These are phyloP conservation scores for Phytopythium helicoides DNA, from an alignment of 352 stramenopile species.

Conservation along the genomic window DNA sequence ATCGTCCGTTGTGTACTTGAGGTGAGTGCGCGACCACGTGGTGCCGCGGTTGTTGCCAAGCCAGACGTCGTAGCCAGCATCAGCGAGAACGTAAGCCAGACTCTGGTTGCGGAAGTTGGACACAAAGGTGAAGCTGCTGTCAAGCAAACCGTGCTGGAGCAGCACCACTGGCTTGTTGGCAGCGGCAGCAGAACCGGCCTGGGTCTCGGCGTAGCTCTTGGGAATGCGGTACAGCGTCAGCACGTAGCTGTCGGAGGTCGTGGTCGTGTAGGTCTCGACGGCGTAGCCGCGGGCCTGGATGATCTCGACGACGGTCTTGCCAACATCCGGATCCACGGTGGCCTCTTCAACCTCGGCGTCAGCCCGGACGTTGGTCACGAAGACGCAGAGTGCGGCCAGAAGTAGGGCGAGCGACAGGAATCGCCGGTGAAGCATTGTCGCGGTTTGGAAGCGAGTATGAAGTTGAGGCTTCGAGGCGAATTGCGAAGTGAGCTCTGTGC, in stretches of 20 bases:
- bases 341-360: slow-evolving; percentile 7
- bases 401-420: slow-evolving; percentile 1
- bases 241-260: slow-evolving; percentile 46
- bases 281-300: slow-evolving; percentile 40
- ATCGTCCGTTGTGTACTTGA: slow-evolving; percentile 29
- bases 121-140: slow-evolving; percentile 58
- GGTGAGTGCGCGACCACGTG: slow-evolving; percentile 47
- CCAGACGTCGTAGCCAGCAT: slow-evolving; percentile 59
- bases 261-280: slow-evolving; percentile 44
- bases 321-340: slow-evolving; percentile 19
- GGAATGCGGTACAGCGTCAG: slow-evolving; percentile 55
- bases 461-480: not conserved
- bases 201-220: slow-evolving; percentile 43
- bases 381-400: not conserved
- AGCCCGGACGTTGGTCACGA: not conserved
- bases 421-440: not conserved
- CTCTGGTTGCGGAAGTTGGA: slow-evolving; percentile 54
- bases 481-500: slow-evolving; percentile 2
- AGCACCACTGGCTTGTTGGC: slow-evolving; percentile 49
- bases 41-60: slow-evolving; percentile 62
- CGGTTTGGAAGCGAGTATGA: not conserved
- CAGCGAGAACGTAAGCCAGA: slow-evolving; percentile 45
- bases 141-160: slow-evolving; percentile 50
- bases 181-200: slow-evolving; percentile 10
- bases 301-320: slow-evolving; percentile 24